These are phyloP conservation scores for Penicillium sp. DNA, from an alignment of 2,329 filamentous ascomycete genomes.

Conservation along the genomic window DNA sequence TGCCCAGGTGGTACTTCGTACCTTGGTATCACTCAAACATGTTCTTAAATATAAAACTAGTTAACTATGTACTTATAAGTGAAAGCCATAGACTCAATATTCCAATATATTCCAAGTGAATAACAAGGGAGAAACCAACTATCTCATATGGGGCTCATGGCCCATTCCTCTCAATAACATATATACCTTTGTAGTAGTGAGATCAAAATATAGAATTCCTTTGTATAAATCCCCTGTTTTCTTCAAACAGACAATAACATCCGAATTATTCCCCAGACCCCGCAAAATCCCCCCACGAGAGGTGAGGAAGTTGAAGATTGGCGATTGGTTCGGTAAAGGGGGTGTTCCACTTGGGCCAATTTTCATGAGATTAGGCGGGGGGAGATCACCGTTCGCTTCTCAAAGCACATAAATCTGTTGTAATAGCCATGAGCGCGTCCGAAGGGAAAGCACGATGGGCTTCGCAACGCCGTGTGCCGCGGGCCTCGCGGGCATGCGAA, in stretches of 20 bases:
- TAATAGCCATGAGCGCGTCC: neutral
- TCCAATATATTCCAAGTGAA: neutral
- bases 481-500: slow-evolving; percentile 27
- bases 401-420: neutral
- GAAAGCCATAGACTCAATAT: too few relatives aligned
- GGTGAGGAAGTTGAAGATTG: neutral
- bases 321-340: neutral
- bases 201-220: neutral
- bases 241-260: neutral
- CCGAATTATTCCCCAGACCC: neutral
- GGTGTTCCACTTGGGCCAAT: neutral
- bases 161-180: neutral
- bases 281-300: neutral
- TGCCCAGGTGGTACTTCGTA: too few relatives aligned
- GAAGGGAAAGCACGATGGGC: slow-evolving; percentile 6
- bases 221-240: neutral
- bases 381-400: neutral
- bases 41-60: neutral
- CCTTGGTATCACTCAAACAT: neutral
- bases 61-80: too few relatives aligned
- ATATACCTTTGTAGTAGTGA: neutral
- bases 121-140: neutral
- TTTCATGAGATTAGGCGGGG: neutral
- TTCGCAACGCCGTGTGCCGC: slow-evolving; percentile 11
- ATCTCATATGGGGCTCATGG: neutral